phyloP scores from a whole-genome alignment of 2,329 filamentous ascomycete genomes.

The Fusarium sterilihyphosum region DNA sequence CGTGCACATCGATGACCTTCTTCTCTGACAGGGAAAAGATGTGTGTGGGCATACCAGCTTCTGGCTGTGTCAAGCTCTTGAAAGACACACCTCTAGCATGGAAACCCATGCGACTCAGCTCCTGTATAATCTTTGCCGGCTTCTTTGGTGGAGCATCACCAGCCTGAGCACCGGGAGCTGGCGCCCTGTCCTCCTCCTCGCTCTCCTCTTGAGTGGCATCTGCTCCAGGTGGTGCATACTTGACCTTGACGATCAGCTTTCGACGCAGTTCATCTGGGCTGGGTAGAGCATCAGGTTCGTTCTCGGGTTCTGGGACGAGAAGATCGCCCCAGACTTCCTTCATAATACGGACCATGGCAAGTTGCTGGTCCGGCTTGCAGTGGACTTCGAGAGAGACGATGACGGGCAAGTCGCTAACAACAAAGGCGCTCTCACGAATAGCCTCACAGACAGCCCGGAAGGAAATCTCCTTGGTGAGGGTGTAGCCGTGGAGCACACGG shows the following conservation, averaged over 20 bases:
- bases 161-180: slow-evolving; percentile 44
- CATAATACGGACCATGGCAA: slow-evolving; percentile 93
- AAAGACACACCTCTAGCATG: slow-evolving; percentile 88
- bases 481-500: slow-evolving; percentile 86
- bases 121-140: slow-evolving; percentile 72
- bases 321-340: slow-evolving; percentile 80
- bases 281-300: slow-evolving; percentile 65
- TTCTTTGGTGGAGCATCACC: slow-evolving; percentile 57
- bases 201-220: slow-evolving; percentile 48
- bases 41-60: slow-evolving; percentile 71
- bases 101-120: slow-evolving; percentile 79
- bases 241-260: slow-evolving; percentile 88
- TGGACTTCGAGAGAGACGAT: slow-evolving; percentile 96
- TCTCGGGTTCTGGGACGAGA: slow-evolving; percentile 67
- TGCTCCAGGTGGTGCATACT: slow-evolving; percentile 64
- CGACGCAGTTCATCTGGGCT: slow-evolving; percentile 74
- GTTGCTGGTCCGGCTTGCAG: slow-evolving; percentile 81
- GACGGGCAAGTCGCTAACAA: slow-evolving; percentile 79
- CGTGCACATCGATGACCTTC: slow-evolving; percentile 69
- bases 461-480: slow-evolving; percentile 85
- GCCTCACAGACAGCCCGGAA: slow-evolving; percentile 87
- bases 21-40: slow-evolving; percentile 76
- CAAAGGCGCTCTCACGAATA: slow-evolving; percentile 82
- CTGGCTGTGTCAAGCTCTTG: slow-evolving; percentile 78
- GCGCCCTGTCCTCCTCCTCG: slow-evolving; percentile 50